Evolutionary conservation across 2,329 filamentous ascomycete species (phyloP), one percentile per base, ranked within the genome.

Genomic region (Conoideocrella luteorostrata): DNA sequence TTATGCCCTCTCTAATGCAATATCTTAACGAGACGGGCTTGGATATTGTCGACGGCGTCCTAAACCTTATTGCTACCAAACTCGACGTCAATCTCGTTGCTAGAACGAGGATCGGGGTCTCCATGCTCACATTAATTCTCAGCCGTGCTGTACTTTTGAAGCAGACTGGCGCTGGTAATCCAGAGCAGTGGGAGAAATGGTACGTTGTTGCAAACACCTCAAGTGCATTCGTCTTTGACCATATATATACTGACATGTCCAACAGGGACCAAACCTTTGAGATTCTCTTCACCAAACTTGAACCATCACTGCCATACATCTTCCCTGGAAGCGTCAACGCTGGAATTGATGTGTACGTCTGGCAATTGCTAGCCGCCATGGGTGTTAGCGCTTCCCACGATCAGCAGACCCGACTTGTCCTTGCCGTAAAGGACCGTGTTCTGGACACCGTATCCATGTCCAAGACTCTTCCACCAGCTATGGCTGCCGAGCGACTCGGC

Each of bases 381-480:
- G 93, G 93, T 50, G 93, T 95, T 51, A 90, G 88, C 41, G 91
- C 93, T 26, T 90, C 81, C 59, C 88, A 90, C 12, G 89, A 96
- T 53, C 93, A 98, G 67, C 93, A 98, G 65, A 91, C 95, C 62
- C 80, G 90, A 46, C 75, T 98, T 44, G 93, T 98, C 9, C 78
- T 96, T 57, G 90, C 89, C 32, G 93, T 98, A 55, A 98, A 97
- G 77, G 93, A 98, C 58, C 84, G 91, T 43, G 93, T 98, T 47
- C 94, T 97, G 79, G 90, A 95, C 61, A 97, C 93, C 0, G 88
- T 98, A 10, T 73, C 78, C 23, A 80, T 95, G 41, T 85, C 88
- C 56, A 96, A 95, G 74, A 91, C 88, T 2, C 73, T 98, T 26
- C 91, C 93, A 15, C 76, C 83, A 13, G 86, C 93, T 45, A 88